Conservation (phyloP, 495 filamentous ascomycete species). For the Penicillium odoratum region DNA sequence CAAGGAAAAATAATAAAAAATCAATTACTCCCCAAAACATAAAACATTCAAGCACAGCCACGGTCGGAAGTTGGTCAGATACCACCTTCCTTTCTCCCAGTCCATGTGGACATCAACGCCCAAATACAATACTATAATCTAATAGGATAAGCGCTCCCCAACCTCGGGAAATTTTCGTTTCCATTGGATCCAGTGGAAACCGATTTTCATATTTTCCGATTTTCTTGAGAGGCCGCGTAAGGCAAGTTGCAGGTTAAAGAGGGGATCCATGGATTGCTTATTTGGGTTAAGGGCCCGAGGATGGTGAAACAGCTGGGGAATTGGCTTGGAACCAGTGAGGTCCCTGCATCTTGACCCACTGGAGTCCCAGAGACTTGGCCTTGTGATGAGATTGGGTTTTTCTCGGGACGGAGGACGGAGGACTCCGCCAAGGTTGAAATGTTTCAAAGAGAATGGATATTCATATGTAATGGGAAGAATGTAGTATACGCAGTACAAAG, state of each 20-base stretch:
- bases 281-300: conserved; percentile 37
- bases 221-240: conserved; percentile 34
- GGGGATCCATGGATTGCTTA: conserved; percentile 20
- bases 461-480: no score
- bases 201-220: neutral
- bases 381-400: conserved; percentile 7
- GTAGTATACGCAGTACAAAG: no score
- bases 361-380: neutral
- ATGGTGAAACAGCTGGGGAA: conserved; percentile 37
- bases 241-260: conserved; percentile 30
- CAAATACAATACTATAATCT: no score
- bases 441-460: no score
- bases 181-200: neutral
- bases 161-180: neutral
- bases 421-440: neutral
- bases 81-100: conserved; percentile 24
- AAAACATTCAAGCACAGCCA: conserved; percentile 3
- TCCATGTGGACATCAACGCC: no score
- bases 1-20: neutral
- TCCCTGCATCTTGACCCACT: conserved; percentile 24
- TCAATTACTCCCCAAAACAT: neutral
- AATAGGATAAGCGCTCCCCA: neutral
- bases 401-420: neutral
- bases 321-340: conserved; percentile 21
- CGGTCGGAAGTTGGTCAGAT: conserved; percentile 14